phyloP scores from a whole-genome alignment of 2,329 filamentous ascomycete species.

The Pseudocercospora musae region DNA sequence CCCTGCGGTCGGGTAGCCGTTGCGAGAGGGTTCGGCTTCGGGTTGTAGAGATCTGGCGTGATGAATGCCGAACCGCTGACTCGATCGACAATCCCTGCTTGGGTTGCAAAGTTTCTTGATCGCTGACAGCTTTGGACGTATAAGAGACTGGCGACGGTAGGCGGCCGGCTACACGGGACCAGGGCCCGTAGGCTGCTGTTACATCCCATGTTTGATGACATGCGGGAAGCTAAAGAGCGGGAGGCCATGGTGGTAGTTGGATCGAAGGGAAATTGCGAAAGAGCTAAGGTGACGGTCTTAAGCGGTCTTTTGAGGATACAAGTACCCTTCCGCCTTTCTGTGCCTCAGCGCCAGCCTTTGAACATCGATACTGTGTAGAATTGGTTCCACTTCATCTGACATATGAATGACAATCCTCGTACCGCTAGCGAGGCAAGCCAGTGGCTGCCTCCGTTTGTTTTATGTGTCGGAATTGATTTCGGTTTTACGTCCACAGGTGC shows the following conservation, averaged over 20 bases:
- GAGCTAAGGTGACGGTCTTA: not conserved
- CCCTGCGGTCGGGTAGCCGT: not conserved
- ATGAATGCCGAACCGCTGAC: conserved; percentile 5
- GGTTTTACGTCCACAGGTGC: not conserved
- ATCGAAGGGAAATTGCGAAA: not conserved
- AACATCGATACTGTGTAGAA: not conserved
- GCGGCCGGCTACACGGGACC: not conserved
- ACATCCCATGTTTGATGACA: not conserved
- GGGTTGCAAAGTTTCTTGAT: conserved; percentile 4
- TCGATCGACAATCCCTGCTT: conserved; percentile 10
- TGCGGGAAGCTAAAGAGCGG: not conserved
- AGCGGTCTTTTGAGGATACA: not conserved
- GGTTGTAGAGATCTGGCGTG: conserved; percentile 10
- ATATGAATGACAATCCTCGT: not conserved
- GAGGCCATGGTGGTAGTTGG: not conserved
- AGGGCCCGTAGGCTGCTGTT: not conserved
- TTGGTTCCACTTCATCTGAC: not conserved
- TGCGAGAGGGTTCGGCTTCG: not conserved
- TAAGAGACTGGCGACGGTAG: not conserved
- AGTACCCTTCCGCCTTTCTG: not conserved
- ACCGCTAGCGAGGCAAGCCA: conserved; percentile 2
- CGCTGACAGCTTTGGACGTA: not conserved
- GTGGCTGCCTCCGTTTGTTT: not conserved
- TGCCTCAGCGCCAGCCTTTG: conserved; percentile 2
- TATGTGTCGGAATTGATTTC: not conserved